These are phyloP conservation scores for Aureobasidium musti DNA, from an alignment of 2,329 filamentous ascomycete genomes.

Conservation along the genomic window DNA sequence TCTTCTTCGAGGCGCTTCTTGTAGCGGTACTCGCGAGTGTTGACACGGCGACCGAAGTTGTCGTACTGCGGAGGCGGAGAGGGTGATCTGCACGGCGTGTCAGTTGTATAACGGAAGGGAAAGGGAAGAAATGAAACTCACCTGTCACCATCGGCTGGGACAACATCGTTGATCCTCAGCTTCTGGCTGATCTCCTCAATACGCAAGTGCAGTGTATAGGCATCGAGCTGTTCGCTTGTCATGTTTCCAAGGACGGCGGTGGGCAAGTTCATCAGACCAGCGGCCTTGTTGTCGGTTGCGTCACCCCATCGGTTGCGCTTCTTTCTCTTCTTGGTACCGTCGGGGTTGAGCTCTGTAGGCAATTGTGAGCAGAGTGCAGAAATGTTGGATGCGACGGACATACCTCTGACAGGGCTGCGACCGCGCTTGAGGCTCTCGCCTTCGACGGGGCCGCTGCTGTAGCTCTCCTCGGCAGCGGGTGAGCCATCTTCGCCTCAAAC, in stretches of 20 bases:
- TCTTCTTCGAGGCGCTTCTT: slow-evolving; percentile 97
- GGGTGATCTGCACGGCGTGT: slow-evolving; percentile 68
- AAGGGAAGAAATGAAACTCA: slow-evolving; percentile 52
- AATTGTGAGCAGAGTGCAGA: slow-evolving; percentile 32
- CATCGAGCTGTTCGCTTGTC: slow-evolving; percentile 97
- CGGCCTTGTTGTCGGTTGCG: slow-evolving; percentile 96
- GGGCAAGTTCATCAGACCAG: slow-evolving; percentile 93
- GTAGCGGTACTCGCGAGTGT: slow-evolving; percentile 98
- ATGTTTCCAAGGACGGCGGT: slow-evolving; percentile 97
- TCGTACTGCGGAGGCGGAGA: slow-evolving; percentile 97
- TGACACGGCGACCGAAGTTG: slow-evolving; percentile 98
- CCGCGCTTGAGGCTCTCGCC: slow-evolving; percentile 75
- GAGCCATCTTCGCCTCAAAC: slow-evolving; percentile 60
- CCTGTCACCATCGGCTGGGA: slow-evolving; percentile 94
- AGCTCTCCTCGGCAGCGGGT: slow-evolving; percentile 61
- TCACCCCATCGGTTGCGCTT: slow-evolving; percentile 99
- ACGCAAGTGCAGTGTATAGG: slow-evolving; percentile 91
- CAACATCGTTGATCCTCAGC: slow-evolving; percentile 97
- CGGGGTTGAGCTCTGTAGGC: slow-evolving; percentile 48
- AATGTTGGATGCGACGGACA: slow-evolving; percentile 39
- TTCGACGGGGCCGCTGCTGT: slow-evolving; percentile 74
- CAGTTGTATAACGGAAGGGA: neutral
- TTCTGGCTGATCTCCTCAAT: slow-evolving; percentile 99
- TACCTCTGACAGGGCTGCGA: slow-evolving; percentile 83
- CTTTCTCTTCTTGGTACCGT: slow-evolving; percentile 87